Conservation (phyloP, 805 yeast species). For the Schizosaccharomyces octosporus region DNA sequence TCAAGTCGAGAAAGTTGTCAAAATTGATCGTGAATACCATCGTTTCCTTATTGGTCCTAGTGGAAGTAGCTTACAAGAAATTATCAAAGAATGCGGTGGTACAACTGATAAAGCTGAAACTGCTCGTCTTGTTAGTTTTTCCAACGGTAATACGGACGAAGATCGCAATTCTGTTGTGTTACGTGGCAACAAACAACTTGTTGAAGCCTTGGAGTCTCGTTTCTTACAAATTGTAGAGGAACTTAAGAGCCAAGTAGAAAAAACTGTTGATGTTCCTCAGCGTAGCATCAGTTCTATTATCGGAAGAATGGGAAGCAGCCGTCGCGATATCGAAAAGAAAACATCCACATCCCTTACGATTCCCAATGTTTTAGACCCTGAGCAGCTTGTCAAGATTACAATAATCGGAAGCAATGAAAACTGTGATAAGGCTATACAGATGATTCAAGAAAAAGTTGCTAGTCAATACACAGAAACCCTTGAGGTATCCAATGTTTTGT, state of each 20-base stretch:
- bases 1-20: slow-evolving; percentile 28
- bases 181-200: slow-evolving; percentile 54
- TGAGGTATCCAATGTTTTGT: neutral
- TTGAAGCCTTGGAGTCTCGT: slow-evolving; percentile 37
- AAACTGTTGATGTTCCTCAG: slow-evolving; percentile 28
- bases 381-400: slow-evolving; percentile 8
- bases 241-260: slow-evolving; percentile 21
- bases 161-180: slow-evolving; percentile 26
- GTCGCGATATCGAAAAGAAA: slow-evolving; percentile 18
- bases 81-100: slow-evolving; percentile 60
- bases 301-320: slow-evolving; percentile 59
- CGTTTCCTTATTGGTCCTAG: slow-evolving; percentile 54
- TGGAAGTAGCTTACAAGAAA: slow-evolving; percentile 49
- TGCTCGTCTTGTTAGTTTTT: slow-evolving; percentile 36
- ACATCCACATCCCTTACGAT: neutral
- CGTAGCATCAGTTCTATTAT: slow-evolving; percentile 52
- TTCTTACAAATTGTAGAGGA: slow-evolving; percentile 38
- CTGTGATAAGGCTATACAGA: slow-evolving; percentile 6
- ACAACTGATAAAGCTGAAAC: slow-evolving; percentile 25
- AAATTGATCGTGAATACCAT: slow-evolving; percentile 51
- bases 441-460: neutral
- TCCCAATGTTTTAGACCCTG: neutral
- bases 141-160: slow-evolving; percentile 31
- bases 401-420: slow-evolving; percentile 6
- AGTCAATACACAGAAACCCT: neutral